phyloP scores from a whole-genome alignment of 2,329 filamentous ascomycete species.

The Alternaria tenuissima region DNA sequence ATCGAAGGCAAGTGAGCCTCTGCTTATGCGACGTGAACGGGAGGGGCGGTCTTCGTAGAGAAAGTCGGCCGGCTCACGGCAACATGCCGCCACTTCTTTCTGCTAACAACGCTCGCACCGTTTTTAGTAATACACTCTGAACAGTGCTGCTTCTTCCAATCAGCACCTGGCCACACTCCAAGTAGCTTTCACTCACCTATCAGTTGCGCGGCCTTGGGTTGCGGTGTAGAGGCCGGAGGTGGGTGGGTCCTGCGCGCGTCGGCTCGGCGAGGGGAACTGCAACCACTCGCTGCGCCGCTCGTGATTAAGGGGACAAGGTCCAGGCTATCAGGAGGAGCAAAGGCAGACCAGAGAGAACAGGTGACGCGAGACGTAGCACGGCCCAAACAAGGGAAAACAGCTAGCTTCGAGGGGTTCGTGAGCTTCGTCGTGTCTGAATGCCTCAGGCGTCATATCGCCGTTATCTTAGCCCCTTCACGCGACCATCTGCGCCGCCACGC shows the following conservation, averaged over 20 bases:
- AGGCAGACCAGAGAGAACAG: background rate
- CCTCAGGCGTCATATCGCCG: slow-evolving; percentile 12
- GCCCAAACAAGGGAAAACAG: background rate
- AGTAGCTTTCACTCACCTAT: slow-evolving; percentile 14
- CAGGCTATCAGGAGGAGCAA: background rate
- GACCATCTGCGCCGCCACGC: slow-evolving; percentile 15
- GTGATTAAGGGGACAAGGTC: background rate
- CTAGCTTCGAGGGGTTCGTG: background rate
- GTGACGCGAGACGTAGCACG: background rate
- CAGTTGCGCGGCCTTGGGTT: slow-evolving; percentile 19
- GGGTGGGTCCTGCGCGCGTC: slow-evolving; percentile 21
- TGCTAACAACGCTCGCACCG: slow-evolving; percentile 1
- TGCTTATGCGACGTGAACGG: slow-evolving; percentile 8
- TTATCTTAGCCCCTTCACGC: slow-evolving; percentile 21
- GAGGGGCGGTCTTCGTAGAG: slow-evolving; percentile 17
- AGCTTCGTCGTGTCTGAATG: slow-evolving; percentile 1
- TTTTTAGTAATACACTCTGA: slow-evolving; percentile 15
- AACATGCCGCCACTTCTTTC: slow-evolving; percentile 39
- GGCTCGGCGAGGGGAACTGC: slow-evolving; percentile 14
- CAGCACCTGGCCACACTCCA: slow-evolving; percentile 1
- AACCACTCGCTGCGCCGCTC: slow-evolving; percentile 9
- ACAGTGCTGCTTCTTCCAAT: slow-evolving; percentile 4
- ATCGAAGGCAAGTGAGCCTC: background rate
- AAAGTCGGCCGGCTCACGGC: slow-evolving; percentile 33
- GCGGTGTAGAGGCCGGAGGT: slow-evolving; percentile 25